Base-by-base conservation (phyloP, 2,329 filamentous ascomycete species). In the Colletotrichum viniferum region DNA sequence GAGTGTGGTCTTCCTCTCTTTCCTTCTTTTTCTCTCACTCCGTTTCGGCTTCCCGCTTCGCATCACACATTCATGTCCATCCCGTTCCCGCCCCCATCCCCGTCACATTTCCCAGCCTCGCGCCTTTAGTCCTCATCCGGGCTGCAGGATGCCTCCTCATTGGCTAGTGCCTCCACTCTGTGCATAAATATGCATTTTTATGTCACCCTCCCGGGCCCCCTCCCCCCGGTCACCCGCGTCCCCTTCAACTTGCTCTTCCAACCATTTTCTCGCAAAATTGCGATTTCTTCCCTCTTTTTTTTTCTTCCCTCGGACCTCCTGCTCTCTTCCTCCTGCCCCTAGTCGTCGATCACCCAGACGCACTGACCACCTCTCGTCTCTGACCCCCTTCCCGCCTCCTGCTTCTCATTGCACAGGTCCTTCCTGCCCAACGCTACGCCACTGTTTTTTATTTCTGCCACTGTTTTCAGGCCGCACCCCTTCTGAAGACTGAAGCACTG, bases 381-480 rank as follows among this genome's bases (percentile, higher is more conserved):
- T 76, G 58, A 73, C 60, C 73, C 38, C 60, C 28, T 70, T 32
- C 43, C 21, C 24, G 56, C 77, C 80, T 76, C 73, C 80, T 77
- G 79, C 55, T 21, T 30, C 52, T 60, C 66, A 38, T 55, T 69
- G 62, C 30, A 34, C 26, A 36, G 66, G 21, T 43, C 24, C 61
- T 63, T 77, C 60, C 69, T 77, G 81, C 80, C 78, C 80, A 84
- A 82, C 70, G 26, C 63, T 69, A 61, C 58, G 64, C 64, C 70
- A 73, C 81, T 81, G 81, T 83, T 82, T 82, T 84, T 84, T 84
- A 30, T 84, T 84, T 80, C 71, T 76, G 73, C 71, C 69, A 26
- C 62, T 63, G 56, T 75, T 75, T 73, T 75, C 56, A 75, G 73
- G 73, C 64, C 38, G 69, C 63, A 68, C 73, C 48, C 73, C 69